Evolutionary conservation across 1,139 yeast genomes (phyloP).

Genomic region (Hansenula sp.): DNA sequence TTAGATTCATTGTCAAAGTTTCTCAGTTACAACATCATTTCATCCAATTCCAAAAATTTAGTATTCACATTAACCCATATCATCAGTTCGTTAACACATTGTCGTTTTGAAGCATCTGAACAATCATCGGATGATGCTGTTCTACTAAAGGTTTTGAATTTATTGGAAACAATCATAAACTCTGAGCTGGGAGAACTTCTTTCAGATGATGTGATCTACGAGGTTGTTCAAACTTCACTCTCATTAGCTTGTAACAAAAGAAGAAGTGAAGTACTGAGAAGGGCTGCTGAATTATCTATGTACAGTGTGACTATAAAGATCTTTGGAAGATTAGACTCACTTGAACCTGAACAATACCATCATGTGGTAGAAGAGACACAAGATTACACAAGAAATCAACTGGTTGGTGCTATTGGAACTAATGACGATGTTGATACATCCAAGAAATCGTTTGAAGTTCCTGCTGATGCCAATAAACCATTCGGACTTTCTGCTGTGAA

Average conservation of each 20-base stretch:
- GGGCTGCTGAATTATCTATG: slow-evolving; percentile 88
- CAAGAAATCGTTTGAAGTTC: slow-evolving; percentile 22
- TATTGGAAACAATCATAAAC: slow-evolving; percentile 65
- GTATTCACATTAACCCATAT: slow-evolving; percentile 41
- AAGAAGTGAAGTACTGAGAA: slow-evolving; percentile 83
- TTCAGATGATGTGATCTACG: slow-evolving; percentile 81
- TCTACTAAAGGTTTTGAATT: slow-evolving; percentile 71
- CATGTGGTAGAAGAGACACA: slow-evolving; percentile 28
- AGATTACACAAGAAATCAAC: slow-evolving; percentile 29
- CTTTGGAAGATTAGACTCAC: slow-evolving; percentile 54
- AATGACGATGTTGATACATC: slow-evolving; percentile 18
- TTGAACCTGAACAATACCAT: slow-evolving; percentile 46
- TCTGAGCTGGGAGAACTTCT: slow-evolving; percentile 63
- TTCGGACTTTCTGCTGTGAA: slow-evolving; percentile 35
- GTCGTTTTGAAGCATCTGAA: slow-evolving; percentile 94
- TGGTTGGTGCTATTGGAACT: slow-evolving; percentile 31
- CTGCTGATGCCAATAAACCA: slow-evolving; percentile 16
- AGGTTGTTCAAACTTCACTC: slow-evolving; percentile 86
- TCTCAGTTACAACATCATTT: slow-evolving; percentile 54
- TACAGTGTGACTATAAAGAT: slow-evolving; percentile 64
- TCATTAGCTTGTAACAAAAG: slow-evolving; percentile 91
- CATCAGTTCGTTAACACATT: slow-evolving; percentile 81
- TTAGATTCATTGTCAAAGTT: slow-evolving; percentile 73
- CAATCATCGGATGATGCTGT: slow-evolving; percentile 93
- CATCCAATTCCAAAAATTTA: slow-evolving; percentile 43